A percentile compares a stretch with the other conserved stretches of the same genome.
Evolutionary conservation across 768 basidiomycete genomes (phyloP).

Genomic region (Lactarius pseudohatsudake): DNA sequence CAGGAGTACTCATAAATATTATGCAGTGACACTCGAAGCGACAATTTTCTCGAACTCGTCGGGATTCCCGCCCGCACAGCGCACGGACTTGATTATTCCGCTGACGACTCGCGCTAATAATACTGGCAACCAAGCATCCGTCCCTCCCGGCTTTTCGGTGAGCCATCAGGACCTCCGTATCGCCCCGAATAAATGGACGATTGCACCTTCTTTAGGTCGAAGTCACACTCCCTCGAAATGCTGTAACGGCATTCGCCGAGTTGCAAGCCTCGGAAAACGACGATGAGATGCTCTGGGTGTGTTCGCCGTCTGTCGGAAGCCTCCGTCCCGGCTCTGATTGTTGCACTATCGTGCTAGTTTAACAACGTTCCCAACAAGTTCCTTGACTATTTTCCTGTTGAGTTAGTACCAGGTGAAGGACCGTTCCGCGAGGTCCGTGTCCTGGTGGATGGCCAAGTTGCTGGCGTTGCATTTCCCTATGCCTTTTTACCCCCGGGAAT

Average conservation of each 20-base stretch:
- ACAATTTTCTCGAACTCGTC: constrained; percentile 67
- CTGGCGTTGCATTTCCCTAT: constrained; percentile 59
- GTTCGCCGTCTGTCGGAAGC: constrained; percentile 21
- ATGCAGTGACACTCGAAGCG: constrained; percentile 60
- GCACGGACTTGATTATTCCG: constrained; percentile 50
- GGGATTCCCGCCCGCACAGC: constrained; percentile 51
- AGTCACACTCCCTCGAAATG: constrained; percentile 67
- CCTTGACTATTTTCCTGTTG: constrained; percentile 52
- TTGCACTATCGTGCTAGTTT: constrained; percentile 45
- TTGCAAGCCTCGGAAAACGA: constrained; percentile 70
- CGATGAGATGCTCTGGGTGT: constrained; percentile 83
- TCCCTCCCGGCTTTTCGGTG: constrained; percentile 73
- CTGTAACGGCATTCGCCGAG: constrained; percentile 66
- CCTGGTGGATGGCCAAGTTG: constrained; percentile 54
- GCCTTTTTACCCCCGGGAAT: constrained; percentile 19
- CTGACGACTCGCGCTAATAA: constrained; percentile 62
- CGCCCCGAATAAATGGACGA: constrained; percentile 3
- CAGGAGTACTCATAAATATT: background rate
- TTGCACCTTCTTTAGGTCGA: constrained; percentile 53
- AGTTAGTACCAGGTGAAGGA: too few species aligned
- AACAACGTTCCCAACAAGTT: constrained; percentile 64
- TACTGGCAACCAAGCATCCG: constrained; percentile 65
- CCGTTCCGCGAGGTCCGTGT: constrained; percentile 63
- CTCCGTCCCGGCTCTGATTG: background rate
- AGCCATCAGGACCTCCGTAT: constrained; percentile 16